Percentiles rank a stretch among this genome's conserved stretches.
phyloP scores from a whole-genome alignment of 768 basidiomycete species.

The Mycena galericulata region DNA sequence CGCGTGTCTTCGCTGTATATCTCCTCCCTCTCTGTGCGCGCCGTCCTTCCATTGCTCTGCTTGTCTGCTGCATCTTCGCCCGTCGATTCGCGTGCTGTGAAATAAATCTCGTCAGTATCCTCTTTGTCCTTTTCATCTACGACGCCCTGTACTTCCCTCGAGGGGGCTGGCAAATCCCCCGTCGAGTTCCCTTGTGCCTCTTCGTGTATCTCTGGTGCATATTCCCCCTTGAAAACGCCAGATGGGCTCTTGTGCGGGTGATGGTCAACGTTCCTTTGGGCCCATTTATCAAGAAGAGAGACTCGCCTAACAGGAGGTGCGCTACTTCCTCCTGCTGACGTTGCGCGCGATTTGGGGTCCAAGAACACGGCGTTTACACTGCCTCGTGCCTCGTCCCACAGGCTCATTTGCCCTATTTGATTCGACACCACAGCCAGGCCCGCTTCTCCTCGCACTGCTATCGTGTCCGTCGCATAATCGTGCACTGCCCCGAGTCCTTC shows the following conservation, averaged over 20 bases:
- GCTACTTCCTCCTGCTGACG: conserved; percentile 21
- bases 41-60: not conserved
- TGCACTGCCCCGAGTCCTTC: conserved; percentile 23
- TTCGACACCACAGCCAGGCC: not conserved
- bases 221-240: not conserved
- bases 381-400: conserved; percentile 21
- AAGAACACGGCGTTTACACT: conserved; percentile 10
- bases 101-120: conserved; percentile 11
- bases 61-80: not conserved
- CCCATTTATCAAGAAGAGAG: not conserved
- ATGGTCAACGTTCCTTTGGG: not conserved
- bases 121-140: not conserved
- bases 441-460: conserved; percentile 5
- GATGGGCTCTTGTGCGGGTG: not conserved
- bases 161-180: conserved; percentile 26
- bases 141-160: conserved; percentile 22
- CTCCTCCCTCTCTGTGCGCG: not conserved
- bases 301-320: conserved; percentile 24
- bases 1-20: conserved; percentile 8
- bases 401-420: not conserved
- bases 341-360: conserved; percentile 20
- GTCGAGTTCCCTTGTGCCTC: conserved; percentile 18
- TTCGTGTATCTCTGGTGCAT: not conserved
- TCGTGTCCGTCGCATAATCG: conserved; percentile 26
- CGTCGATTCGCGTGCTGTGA: not conserved